These are phyloP conservation scores for Fusarium sp. DNA, from an alignment of 2,329 filamentous ascomycete species.

Conservation along the genomic window DNA sequence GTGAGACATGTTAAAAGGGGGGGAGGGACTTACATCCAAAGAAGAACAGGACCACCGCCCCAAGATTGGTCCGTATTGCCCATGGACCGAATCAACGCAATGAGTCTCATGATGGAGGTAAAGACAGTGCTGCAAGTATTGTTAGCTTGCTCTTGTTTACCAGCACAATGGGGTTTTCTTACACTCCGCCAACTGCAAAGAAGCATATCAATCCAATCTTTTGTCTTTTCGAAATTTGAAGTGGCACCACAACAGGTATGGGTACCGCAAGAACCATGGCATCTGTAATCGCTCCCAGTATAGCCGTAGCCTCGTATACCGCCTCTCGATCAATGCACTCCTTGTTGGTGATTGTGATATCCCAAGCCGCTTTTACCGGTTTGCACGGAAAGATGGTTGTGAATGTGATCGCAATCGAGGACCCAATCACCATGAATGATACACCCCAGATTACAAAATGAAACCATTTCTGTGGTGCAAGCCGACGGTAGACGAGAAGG, in stretches of 20 bases:
- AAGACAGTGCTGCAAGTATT: slow-evolving; percentile 13
- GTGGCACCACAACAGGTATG: slow-evolving; percentile 12
- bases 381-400: slow-evolving; percentile 21
- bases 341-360: slow-evolving; percentile 5
- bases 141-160: background rate
- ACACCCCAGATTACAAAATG: slow-evolving; percentile 7
- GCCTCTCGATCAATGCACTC: slow-evolving; percentile 21
- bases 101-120: slow-evolving; percentile 33
- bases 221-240: slow-evolving; percentile 9
- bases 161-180: background rate
- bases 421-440: slow-evolving; percentile 15
- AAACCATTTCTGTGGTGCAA: slow-evolving; percentile 22
- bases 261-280: slow-evolving; percentile 19
- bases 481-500: slow-evolving; percentile 14
- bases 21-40: slow-evolving; percentile 29
- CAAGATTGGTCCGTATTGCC: slow-evolving; percentile 15
- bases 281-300: slow-evolving; percentile 17
- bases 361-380: slow-evolving; percentile 17
- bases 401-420: slow-evolving; percentile 23
- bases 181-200: slow-evolving; percentile 21
- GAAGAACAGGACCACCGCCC: slow-evolving; percentile 17
- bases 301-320: slow-evolving; percentile 22
- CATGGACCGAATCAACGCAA: slow-evolving; percentile 23
- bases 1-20: rapidly evolving
- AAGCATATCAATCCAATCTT: slow-evolving; percentile 24